Evolutionary conservation across 106 monocot genomes (phyloP).

Genomic region (Amphibolis antarctica): DNA sequence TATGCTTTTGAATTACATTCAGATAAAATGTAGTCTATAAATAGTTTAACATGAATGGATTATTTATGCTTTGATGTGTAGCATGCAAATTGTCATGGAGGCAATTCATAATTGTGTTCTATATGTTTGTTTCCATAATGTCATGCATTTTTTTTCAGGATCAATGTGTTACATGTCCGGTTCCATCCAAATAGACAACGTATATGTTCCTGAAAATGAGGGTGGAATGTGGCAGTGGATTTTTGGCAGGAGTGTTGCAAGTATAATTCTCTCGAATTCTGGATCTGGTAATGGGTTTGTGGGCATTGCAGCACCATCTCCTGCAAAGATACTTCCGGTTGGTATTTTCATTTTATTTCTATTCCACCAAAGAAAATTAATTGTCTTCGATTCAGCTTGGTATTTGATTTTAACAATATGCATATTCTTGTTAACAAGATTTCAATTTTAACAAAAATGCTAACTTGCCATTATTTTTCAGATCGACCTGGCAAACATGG

Average conservation of each 20-base stretch:
- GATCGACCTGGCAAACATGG: conserved; percentile 83
- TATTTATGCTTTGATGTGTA: neutral
- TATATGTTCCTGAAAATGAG: conserved; percentile 70
- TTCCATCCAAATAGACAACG: conserved; percentile 72
- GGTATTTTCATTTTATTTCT: conserved; percentile 11
- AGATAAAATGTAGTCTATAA: too few relatives aligned
- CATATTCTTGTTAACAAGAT: too few relatives aligned
- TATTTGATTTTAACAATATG: too few relatives aligned
- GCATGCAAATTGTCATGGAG: neutral
- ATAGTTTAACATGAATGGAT: too few relatives aligned
- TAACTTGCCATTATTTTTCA: conserved; percentile 19
- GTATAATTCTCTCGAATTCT: conserved; percentile 54
- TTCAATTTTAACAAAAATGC: neutral
- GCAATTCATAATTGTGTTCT: neutral
- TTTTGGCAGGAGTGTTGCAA: conserved; percentile 66
- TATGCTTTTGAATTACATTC: too few relatives aligned
- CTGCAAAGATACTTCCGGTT: conserved; percentile 81
- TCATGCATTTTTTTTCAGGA: conserved; percentile 28
- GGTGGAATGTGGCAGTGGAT: conserved; percentile 85
- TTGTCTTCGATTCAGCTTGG: neutral
- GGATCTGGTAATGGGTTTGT: conserved; percentile 72
- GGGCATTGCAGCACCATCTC: conserved; percentile 82
- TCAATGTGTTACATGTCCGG: conserved; percentile 88
- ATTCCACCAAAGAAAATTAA: too few relatives aligned
- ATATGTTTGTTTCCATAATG: neutral